Conservation (phyloP, 192 early-diverging fungal species). For the Backusella sp. region DNA sequence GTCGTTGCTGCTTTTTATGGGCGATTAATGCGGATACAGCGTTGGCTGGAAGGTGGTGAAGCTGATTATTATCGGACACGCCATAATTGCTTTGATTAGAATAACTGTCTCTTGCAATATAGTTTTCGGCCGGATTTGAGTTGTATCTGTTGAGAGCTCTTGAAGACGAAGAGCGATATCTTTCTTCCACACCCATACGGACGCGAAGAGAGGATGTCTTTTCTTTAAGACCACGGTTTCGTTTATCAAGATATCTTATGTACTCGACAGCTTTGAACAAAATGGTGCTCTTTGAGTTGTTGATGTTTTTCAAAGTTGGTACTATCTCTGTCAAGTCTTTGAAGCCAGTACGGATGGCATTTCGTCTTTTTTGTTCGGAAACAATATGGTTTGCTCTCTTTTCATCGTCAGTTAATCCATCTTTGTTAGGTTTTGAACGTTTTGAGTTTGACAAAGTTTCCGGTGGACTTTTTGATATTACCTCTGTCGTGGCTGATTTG, state of each 20-base stretch:
- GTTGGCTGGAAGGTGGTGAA: neutral
- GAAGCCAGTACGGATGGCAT: constrained; percentile 79
- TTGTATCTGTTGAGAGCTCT: neutral
- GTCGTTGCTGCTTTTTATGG: constrained; percentile 33
- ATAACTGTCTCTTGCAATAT: neutral
- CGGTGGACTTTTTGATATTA: neutral
- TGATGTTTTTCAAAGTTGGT: constrained; percentile 69
- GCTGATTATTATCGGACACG: neutral
- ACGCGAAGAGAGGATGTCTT: constrained; percentile 18
- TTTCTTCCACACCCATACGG: constrained; percentile 13
- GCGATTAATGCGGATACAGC: constrained; percentile 29
- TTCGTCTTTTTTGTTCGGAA: constrained; percentile 73
- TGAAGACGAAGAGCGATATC: neutral
- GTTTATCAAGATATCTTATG: constrained; percentile 57
- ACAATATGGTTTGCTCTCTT: constrained; percentile 71
- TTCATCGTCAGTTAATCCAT: constrained; percentile 69
- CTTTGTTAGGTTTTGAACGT: constrained; percentile 31
- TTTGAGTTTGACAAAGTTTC: neutral
- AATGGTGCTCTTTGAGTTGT: constrained; percentile 68
- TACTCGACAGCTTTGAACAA: constrained; percentile 68
- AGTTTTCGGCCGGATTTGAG: neutral
- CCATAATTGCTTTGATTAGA: neutral
- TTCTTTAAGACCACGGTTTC: constrained; percentile 40
- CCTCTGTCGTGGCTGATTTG: neutral
- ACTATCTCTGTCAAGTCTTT: constrained; percentile 89